Base-by-base conservation (phyloP, 2,329 filamentous ascomycete species). In the Calonectria crousiana region DNA sequence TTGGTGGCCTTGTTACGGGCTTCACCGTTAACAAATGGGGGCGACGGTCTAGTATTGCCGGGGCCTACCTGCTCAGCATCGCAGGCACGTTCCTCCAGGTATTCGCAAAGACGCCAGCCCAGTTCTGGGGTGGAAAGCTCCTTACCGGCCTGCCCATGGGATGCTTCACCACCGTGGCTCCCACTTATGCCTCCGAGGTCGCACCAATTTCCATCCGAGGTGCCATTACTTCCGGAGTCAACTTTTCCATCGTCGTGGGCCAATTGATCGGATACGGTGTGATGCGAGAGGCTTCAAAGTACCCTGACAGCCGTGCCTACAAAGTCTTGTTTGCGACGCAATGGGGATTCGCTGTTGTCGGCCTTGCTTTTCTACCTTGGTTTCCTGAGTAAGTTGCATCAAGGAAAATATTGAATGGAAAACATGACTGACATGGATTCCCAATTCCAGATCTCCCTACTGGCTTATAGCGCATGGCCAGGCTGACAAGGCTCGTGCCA, bases 401-500 rank as follows among this genome's bases (percentile, higher is more conserved):
- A 9, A 28, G 3, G 6, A 30, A 20, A 30, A 32, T 23, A n/a
- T 14, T 10, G 2, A 20, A 56, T 8, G 6, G 4, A 16, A 36
- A 36, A 2, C 9, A 23, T 53, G 11, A 23, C 56, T 60, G n/a
- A 60, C 56, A 1, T 8, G 9, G 4, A 18, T 60, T 14, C 13
- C 14, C 32, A 23, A 60, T 34, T 34, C 1, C 30, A 65, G 60
- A 6, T 65, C 60, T 16, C 83, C 83, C 4, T 83, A 83, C 53
- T 84, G 81, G 82, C 80, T 84, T 16, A 75, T 84, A 3, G 80
- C 82, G 2, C 81, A 83, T 49, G 80, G 78, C 8, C 74, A 78
- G 6, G 51, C 72, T 30, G 77, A 81, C 32, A 81, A 84, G 69
- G 84, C 83, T 11, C 75, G 81, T 3, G 58, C 76, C 11, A 82